phyloP scores from a whole-genome alignment of 106 monocot species.

The Dendrobium huoshanense region DNA sequence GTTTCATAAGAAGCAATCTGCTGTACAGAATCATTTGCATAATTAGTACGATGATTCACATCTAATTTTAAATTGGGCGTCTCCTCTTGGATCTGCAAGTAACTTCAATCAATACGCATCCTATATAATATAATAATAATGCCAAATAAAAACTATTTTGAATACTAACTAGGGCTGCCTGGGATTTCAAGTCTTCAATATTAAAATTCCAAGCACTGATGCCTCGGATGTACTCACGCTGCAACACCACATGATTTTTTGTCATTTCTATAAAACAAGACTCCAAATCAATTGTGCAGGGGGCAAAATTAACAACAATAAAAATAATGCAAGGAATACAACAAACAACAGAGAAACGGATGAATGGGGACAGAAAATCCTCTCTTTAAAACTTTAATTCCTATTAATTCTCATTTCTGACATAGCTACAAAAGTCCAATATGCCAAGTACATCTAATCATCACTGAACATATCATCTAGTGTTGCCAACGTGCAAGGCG shows the following conservation, averaged over 20 bases:
- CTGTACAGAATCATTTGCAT: constrained; percentile 15
- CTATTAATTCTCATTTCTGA: not conserved
- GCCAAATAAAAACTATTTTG: not conserved
- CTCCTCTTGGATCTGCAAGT: constrained; percentile 43
- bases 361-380: not conserved
- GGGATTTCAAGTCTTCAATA: constrained; percentile 83
- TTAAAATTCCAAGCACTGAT: constrained; percentile 98
- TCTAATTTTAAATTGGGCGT: constrained; percentile 24
- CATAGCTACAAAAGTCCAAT: not conserved
- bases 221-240: constrained; percentile 87
- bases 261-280: not conserved
- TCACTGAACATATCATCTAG: not conserved
- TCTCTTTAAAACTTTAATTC: not conserved
- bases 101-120: not conserved
- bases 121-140: not conserved
- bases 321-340: not conserved
- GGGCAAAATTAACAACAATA: not conserved
- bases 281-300: not conserved
- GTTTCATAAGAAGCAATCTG: constrained; percentile 23
- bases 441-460: not conserved
- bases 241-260: constrained; percentile 2
- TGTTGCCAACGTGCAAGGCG: not conserved
- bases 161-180: constrained; percentile 74
- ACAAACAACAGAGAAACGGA: not conserved
- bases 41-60: constrained; percentile 20